Base-by-base conservation (phyloP, 306 rosid genomes). In the Dalbergia cochinchinensis region DNA sequence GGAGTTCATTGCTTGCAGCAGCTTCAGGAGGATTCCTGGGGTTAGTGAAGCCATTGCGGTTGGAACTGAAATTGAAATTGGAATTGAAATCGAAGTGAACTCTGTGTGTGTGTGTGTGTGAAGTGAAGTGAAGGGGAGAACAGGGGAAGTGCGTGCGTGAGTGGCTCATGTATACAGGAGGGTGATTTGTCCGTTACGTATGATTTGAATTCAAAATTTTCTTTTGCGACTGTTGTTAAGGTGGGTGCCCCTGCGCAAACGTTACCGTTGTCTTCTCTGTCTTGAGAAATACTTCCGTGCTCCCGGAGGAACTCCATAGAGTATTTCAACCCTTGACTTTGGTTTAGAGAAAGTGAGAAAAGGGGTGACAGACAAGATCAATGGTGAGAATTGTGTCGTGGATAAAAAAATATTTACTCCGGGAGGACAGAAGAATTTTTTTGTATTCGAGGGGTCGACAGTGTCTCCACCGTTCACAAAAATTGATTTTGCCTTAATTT, bases 1-100 rank as follows among this genome's bases (percentile, higher is more conserved):
- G 65, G 92, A 88, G 80, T 93, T 95, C 94, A 95, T 95, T 18
- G 94, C 90, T 64, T 91, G 97, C 16, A 95, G 83, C 11, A 95
- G 91, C 55, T 89, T 93, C 6, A 95, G 89, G 11, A 95, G 88
- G 58, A 95, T 88, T 44, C 99, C 99, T 26, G 89, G 93, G 15
- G 97, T 88, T n/a, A 88, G 90, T 41, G 99, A 85, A 39, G 99
- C 97, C 99, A 95, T 93, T 65, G 87, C 1, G n/a, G 7, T 50
- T 50, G 26, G 14, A 53, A 44, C 13, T 44, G 11, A 44, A 44
- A 44, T 44, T 44, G 50, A 9, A 44, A 95, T 93, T 50, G 26
- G 14, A 53, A 44, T 6, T 44, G 11, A 44, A 44, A 44, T 44
- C 6, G 50, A 44, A 44, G 31, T 26, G 31, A 26, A 26, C 31